A percentile compares a stretch with the other conserved stretches of the same genome.
phyloP scores from a whole-genome alignment of 2,329 filamentous ascomycete species.

The Colletotrichum eremochloae region DNA sequence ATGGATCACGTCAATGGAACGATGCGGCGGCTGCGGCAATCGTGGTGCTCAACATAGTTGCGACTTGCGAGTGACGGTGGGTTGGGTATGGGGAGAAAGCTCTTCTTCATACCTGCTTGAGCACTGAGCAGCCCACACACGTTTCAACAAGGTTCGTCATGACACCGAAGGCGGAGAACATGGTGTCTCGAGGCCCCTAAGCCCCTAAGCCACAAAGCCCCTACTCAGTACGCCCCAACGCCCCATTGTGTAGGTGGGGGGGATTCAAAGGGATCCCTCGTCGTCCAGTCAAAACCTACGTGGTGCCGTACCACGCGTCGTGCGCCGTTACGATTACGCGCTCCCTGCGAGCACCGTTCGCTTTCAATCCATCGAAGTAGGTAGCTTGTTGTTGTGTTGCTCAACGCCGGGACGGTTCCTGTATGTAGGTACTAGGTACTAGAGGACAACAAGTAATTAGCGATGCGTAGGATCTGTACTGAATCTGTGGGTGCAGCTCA shows the following conservation, averaged over 20 bases:
- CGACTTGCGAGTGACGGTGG: neutral
- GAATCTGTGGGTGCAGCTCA: no score
- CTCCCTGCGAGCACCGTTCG: no score
- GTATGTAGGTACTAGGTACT: no score
- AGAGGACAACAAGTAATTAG: no score
- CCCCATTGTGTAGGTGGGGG: conserved; percentile 2
- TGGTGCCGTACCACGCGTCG: neutral
- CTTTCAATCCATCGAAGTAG: no score
- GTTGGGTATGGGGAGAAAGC: neutral
- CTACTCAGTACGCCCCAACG: no score
- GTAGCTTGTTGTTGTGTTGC: no score
- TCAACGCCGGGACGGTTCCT: no score
- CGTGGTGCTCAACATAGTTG: conserved; percentile 3
- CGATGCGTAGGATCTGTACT: no score
- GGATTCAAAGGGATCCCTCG: conserved; percentile 23
- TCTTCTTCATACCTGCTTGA: neutral
- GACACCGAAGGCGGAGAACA: neutral
- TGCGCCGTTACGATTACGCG: neutral
- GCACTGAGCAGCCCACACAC: neutral
- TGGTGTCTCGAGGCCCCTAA: neutral
- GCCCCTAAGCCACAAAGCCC: neutral
- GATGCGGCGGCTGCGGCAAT: conserved; percentile 7
- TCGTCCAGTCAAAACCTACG: conserved; percentile 18
- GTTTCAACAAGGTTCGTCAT: conserved; percentile 22
- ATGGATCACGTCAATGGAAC: conserved; percentile 1